Evolutionary conservation across 345 rosid genomes (phyloP).

Genomic region (Eucalyptus erythrocorys): DNA sequence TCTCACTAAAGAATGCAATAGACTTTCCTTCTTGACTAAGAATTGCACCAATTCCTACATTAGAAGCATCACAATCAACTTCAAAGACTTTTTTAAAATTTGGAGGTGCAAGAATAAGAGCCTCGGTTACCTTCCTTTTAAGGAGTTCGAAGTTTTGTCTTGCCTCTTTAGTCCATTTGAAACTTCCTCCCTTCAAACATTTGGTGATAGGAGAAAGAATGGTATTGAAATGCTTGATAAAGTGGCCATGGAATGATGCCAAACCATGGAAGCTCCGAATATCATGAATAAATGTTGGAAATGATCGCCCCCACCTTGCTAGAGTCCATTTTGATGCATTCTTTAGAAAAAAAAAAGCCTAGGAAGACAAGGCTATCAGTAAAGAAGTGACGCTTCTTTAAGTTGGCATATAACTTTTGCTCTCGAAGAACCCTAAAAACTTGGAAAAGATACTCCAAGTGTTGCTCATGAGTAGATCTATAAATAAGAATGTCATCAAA

Average conservation of each 20-base stretch:
- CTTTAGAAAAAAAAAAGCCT: neutral
- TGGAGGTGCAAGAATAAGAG: too few species aligned
- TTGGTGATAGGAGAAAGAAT: too few species aligned
- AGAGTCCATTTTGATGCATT: neutral
- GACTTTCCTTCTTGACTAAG: too few species aligned
- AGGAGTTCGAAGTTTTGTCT: rapidly evolving
- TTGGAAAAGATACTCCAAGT: neutral
- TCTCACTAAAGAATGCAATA: too few species aligned
- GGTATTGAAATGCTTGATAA: too few species aligned
- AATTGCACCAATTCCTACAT: rapidly evolving
- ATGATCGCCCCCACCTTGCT: neutral
- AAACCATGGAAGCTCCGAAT: too few species aligned
- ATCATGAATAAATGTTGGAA: neutral
- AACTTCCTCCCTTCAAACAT: too few species aligned
- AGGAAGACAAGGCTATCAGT: neutral
- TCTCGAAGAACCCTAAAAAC: neutral
- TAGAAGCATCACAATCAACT: too few species aligned
- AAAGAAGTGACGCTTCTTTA: neutral
- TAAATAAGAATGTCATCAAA: neutral
- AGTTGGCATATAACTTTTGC: neutral
- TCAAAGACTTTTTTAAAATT: too few species aligned
- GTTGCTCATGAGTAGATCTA: neutral
- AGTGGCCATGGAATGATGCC: too few species aligned
- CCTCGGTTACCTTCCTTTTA: too few species aligned
- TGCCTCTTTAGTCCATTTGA: too few species aligned